phyloP scores from a whole-genome alignment of 257 asterid species.

The Verbascum thapsus region DNA sequence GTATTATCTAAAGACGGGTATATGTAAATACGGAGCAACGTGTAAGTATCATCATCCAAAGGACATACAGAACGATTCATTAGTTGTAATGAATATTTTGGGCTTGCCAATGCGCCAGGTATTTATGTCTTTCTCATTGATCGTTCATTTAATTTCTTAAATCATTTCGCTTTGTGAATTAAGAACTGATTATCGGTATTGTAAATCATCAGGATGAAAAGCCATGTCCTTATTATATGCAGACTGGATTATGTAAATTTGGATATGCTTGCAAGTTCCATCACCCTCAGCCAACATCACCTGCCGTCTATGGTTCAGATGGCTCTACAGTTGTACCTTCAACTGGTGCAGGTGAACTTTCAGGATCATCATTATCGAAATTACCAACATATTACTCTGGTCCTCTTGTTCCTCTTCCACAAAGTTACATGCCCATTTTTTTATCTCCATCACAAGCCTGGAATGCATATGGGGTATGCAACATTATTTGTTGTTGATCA shows the following conservation, averaged over 20 bases:
- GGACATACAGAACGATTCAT: constrained; percentile 45
- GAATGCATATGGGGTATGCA: constrained; percentile 62
- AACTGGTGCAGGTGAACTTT: constrained; percentile 37
- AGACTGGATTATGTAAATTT: constrained; percentile 61
- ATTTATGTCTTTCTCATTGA: constrained; percentile 26
- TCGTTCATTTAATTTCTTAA: constrained; percentile 5
- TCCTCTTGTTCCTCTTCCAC: constrained; percentile 52
- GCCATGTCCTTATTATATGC: constrained; percentile 64
- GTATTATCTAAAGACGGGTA: constrained; percentile 74
- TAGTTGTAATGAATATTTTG: constrained; percentile 43
- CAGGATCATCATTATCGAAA: constrained; percentile 44
- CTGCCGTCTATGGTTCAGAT: constrained; percentile 45
- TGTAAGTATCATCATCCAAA: constrained; percentile 79
- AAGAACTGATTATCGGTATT: constrained; percentile 22
- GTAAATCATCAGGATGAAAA: constrained; percentile 47
- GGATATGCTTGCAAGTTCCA: constrained; percentile 69
- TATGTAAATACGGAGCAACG: constrained; percentile 65
- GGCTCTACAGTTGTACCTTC: constrained; percentile 44
- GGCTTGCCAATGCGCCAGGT: constrained; percentile 86
- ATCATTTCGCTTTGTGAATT: constrained; percentile 8
- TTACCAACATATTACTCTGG: constrained; percentile 42
- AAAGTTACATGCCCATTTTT: constrained; percentile 52
- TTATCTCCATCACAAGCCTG: constrained; percentile 61
- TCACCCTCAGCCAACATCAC: constrained; percentile 66
- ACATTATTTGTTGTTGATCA: not conserved